phyloP scores from a whole-genome alignment of 2,329 filamentous ascomycete species.

The Trichophyton verrucosum region DNA sequence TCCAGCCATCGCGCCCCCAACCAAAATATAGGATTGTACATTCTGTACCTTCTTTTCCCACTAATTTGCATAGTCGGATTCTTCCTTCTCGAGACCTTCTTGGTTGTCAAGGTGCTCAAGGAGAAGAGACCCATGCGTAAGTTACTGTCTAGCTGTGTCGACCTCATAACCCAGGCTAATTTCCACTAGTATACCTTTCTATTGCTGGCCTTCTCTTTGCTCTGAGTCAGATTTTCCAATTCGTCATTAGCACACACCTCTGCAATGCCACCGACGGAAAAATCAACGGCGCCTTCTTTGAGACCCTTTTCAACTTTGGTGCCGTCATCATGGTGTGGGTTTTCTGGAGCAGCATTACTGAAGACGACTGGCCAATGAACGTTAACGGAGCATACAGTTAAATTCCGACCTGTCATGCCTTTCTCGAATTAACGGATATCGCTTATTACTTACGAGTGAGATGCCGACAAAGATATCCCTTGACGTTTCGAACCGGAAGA shows the following conservation, averaged over 20 bases:
- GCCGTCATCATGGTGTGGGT: slow-evolving; percentile 76
- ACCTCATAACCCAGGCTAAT: neutral
- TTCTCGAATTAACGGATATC: neutral
- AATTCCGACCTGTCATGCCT: neutral
- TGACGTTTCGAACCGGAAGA: neutral
- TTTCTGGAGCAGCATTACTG: slow-evolving; percentile 98
- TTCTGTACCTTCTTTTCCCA: slow-evolving; percentile 81
- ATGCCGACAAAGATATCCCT: neutral
- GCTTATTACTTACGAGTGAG: neutral
- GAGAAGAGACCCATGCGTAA: slow-evolving; percentile 79
- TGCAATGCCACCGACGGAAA: slow-evolving; percentile 71
- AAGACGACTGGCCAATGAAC: slow-evolving; percentile 83
- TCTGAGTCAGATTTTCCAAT: slow-evolving; percentile 90
- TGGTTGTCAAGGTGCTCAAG: slow-evolving; percentile 76
- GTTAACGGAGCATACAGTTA: slow-evolving; percentile 23
- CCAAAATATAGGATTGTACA: slow-evolving; percentile 76
- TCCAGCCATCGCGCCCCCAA: slow-evolving; percentile 44
- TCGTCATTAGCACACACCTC: slow-evolving; percentile 80
- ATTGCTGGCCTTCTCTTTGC: slow-evolving; percentile 71
- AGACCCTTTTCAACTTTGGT: slow-evolving; percentile 81
- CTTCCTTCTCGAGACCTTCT: slow-evolving; percentile 67
- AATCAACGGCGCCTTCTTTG: slow-evolving; percentile 86
- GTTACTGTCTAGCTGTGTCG: slow-evolving; percentile 18
- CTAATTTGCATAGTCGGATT: slow-evolving; percentile 81
- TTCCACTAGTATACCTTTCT: slow-evolving; percentile 53